phyloP scores from a whole-genome alignment of 345 rosid species.

The Eucalyptus shirleyi region DNA sequence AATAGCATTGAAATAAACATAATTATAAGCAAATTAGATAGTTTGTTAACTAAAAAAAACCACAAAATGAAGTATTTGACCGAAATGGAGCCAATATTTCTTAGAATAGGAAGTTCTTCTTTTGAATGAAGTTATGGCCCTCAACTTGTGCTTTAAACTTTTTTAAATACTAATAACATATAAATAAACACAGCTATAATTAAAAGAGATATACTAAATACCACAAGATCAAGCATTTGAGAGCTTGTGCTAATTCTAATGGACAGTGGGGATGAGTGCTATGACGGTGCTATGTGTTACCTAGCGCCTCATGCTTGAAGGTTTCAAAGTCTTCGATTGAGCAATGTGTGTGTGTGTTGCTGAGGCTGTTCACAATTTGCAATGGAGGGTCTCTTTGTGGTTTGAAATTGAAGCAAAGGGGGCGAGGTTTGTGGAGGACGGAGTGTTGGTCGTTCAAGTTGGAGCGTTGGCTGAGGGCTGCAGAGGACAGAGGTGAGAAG shows the following conservation, averaged over 20 bases:
- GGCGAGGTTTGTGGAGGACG: conserved; percentile 14
- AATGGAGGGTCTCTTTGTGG: not conserved
- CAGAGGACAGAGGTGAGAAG: not conserved
- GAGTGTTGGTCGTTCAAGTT: conserved; percentile 28
- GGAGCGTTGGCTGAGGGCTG: conserved; percentile 21
- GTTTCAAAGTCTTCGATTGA: not conserved
- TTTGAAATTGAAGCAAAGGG: not conserved
- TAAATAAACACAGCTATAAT: no score
- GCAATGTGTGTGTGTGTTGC: not conserved
- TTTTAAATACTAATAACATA: not conserved
- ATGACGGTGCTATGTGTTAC: not conserved
- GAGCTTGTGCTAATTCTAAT: not conserved
- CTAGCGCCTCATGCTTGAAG: not conserved
- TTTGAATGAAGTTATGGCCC: not conserved
- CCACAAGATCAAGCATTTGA: not conserved
- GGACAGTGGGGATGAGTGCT: not conserved
- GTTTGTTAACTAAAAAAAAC: not conserved
- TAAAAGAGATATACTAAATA: no score
- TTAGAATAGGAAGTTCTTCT: not conserved
- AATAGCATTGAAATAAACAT: no score
- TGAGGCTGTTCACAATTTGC: not conserved
- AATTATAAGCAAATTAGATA: not conserved
- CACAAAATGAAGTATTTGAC: not conserved
- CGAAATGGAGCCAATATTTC: not conserved
- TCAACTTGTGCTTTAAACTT: not conserved